These are phyloP conservation scores for Suillus alpinus DNA, from an alignment of 768 basidiomycete species.

Conservation along the genomic window DNA sequence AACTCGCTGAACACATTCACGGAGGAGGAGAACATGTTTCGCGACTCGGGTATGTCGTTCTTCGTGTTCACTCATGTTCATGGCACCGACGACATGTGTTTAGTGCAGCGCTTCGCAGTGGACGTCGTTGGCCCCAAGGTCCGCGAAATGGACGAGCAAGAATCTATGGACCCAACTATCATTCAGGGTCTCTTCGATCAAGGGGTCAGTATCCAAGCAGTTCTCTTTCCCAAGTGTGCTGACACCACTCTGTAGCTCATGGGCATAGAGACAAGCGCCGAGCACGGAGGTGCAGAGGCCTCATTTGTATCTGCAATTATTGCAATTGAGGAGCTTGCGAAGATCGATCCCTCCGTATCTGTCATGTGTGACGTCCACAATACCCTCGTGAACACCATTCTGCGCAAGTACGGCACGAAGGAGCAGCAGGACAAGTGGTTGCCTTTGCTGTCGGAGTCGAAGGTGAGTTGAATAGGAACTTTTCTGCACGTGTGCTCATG, in stretches of 20 bases:
- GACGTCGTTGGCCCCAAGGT: slow-evolving; percentile 92
- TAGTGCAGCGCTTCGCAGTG: slow-evolving; percentile 84
- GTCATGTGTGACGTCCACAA: slow-evolving; percentile 98
- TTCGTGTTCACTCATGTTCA: neutral
- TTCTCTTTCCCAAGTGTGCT: slow-evolving; percentile 1
- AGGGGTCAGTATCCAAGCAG: slow-evolving; percentile 56
- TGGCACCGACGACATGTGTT: neutral
- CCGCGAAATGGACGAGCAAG: slow-evolving; percentile 97
- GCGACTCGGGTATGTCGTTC: slow-evolving; percentile 72
- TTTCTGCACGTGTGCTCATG: neutral
- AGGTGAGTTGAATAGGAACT: slow-evolving; percentile 42
- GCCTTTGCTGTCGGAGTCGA: slow-evolving; percentile 73
- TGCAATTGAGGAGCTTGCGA: slow-evolving; percentile 95
- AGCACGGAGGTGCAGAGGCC: slow-evolving; percentile 82
- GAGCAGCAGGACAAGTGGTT: slow-evolving; percentile 88
- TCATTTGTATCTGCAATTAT: slow-evolving; percentile 96
- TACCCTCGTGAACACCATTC: slow-evolving; percentile 93
- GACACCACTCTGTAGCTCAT: slow-evolving; percentile 61
- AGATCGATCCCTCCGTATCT: slow-evolving; percentile 93
- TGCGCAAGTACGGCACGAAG: slow-evolving; percentile 81
- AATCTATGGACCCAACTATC: slow-evolving; percentile 85
- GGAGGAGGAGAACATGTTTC: slow-evolving; percentile 92
- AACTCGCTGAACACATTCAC: slow-evolving; percentile 81
- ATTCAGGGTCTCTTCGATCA: slow-evolving; percentile 92
- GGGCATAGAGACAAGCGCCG: slow-evolving; percentile 91